Evolutionary conservation across 2,329 filamentous ascomycete genomes (phyloP).

Genomic region (Fusarium torulosum): DNA sequence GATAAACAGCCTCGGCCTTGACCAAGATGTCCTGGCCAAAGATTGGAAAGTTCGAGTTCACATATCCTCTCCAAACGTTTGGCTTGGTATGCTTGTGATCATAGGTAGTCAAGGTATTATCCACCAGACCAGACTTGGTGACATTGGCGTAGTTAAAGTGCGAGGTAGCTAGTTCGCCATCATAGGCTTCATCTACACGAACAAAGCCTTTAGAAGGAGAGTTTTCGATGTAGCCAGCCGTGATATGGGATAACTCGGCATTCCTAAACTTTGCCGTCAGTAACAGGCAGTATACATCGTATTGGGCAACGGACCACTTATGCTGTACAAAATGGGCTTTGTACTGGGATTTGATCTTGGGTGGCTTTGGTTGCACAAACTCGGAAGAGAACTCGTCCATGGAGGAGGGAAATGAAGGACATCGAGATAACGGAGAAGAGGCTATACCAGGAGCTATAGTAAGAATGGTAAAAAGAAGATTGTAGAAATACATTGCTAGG

Average conservation of each 20-base stretch:
- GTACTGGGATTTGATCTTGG: conserved; percentile 50
- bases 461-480: not conserved
- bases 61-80: conserved; percentile 51
- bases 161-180: conserved; percentile 49
- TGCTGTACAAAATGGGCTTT: conserved; percentile 54
- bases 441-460: not conserved
- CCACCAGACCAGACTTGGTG: conserved; percentile 52
- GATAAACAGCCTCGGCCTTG: conserved; percentile 42
- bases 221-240: conserved; percentile 53
- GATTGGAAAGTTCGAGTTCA: conserved; percentile 55
- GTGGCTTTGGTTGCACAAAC: conserved; percentile 52
- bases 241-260: conserved; percentile 55
- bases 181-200: conserved; percentile 50
- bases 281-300: not conserved
- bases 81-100: conserved; percentile 29
- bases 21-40: conserved; percentile 50
- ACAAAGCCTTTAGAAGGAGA: conserved; percentile 50
- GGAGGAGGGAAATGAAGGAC: conserved; percentile 46
- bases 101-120: conserved; percentile 52
- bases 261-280: conserved; percentile 47
- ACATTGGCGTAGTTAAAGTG: conserved; percentile 54
- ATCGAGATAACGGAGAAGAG: conserved; percentile 4
- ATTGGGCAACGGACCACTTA: conserved; percentile 49
- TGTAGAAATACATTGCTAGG: not conserved
- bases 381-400: conserved; percentile 48